Evolutionary conservation across 176 grass and related monocot species (phyloP), one percentile per base, ranked within the genome.

Genomic region (Aegilops sharonensis): DNA sequence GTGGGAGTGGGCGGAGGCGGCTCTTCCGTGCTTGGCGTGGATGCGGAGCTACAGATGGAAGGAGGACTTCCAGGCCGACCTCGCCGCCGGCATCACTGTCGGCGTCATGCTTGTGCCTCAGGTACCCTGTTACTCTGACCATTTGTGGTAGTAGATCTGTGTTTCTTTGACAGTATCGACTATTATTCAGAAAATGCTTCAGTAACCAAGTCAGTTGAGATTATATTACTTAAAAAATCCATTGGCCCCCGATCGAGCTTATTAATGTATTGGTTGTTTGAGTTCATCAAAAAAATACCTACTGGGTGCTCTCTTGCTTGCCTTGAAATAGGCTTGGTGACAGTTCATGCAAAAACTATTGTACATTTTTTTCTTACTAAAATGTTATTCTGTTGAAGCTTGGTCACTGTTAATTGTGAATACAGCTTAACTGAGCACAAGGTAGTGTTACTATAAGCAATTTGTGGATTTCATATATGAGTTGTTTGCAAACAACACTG

Each of bases 41-140:
- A 91, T 94, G 45, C 78, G 93, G n/a, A 85, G 36, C 1, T 98
- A 98, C 89, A 86, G 85, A n/a, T 92, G 84, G 86, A 72, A 89
- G 54, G 93, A 98, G 32, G 88, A 89, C 45, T 75, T 98, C 40
- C 93, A 95, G 83, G 81, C 91, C 23, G 95, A 98, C 74, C 87
- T 98, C 62, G 66, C 94, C 47, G 89, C 95, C n/a, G 95, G 95
- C n/a, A 72, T 91, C 84, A 98, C 95, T 34, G 95, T 98, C 9
- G 95, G 95, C 29, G 93, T 98, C 88, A 98, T 98, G 91, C 95
- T 98, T 12, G 95, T 98, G 61, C 95, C 95, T 18, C 95, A 98
- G 91, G 95, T 98, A 56, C 75, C 29, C 17, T 5, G 32, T 64
- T 21, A 27, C 25, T 32, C 54, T 45, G 11, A 14, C n/a, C 47